Base-by-base conservation (phyloP, 192 early-diverging fungal genomes). In the Linnemannia hyalina region DNA sequence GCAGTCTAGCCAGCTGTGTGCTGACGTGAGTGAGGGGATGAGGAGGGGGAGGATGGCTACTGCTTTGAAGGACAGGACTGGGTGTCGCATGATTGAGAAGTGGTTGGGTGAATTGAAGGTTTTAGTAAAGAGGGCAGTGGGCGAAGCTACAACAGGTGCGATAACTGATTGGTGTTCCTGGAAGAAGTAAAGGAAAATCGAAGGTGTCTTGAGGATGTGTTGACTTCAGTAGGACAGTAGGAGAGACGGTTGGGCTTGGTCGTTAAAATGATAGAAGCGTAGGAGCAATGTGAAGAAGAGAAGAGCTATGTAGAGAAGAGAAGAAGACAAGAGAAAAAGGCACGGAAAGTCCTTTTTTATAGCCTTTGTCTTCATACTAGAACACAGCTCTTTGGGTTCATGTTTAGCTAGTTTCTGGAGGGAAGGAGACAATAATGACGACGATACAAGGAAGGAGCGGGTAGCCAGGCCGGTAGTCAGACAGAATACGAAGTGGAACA, bases 1-100 rank as follows among this genome's bases (percentile, higher is more conserved):
- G 68, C 84, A 86, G 41, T 81, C 84, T 8, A 86, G 80, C 78
- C 80, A 86, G 26, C 78, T 86, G 54, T 81, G 80, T 23, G 75
- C 84, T 26, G 41, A 74, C 1, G 44, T 46, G 15, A 63, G 0
- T 8, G 77, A 54, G 1, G 54, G 35, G 22, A 81, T 3, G 15
- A 81, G 6, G 36, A 81, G 10, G 10, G 75, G 38, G 13, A 65
- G 52, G 23, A 73, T 22, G 40, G 41, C n/a, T 22, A 20, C 7
- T 36, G 40, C 22, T 8, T 70, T 47, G 70, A 52, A 20, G 11
- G 40, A 57, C 42, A 79, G 68, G 29, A 4, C 15, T 65, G n/a
- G 40, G 32, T 26, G n/a, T 15, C 60, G n/a, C 60, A 65, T 65
- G 60, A 65, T 65, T 23, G 60, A 35, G 9, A n/a, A n/a, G 8